These are phyloP conservation scores for Gillenia trifoliata DNA, from an alignment of 306 rosid genomes.

Conservation along the genomic window DNA sequence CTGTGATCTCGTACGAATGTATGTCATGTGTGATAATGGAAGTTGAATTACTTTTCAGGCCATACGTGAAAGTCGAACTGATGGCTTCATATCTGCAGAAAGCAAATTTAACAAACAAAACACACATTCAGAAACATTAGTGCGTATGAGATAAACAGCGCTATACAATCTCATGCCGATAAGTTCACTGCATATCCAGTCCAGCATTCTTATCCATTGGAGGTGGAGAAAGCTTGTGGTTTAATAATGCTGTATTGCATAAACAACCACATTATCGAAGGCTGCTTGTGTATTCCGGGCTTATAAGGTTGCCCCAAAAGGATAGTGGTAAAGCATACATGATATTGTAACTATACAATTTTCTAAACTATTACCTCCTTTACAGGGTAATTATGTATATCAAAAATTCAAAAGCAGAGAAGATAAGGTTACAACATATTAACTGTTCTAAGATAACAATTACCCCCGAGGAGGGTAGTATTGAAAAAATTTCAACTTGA, in stretches of 20 bases:
- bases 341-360: background rate
- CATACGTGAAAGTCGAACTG: background rate
- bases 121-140: background rate
- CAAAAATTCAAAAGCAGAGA: background rate
- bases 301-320: background rate
- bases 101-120: background rate
- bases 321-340: constrained; percentile 1
- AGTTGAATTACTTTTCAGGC: background rate
- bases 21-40: background rate
- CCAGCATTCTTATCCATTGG: background rate
- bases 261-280: background rate
- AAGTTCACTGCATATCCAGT: background rate
- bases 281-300: background rate
- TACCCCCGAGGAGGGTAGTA: background rate
- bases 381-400: constrained; percentile 1
- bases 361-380: background rate
- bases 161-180: background rate
- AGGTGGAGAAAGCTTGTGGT: background rate
- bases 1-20: background rate
- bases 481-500: background rate
- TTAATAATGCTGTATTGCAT: background rate
- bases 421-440: background rate
- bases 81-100: background rate
- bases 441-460: background rate
- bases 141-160: background rate